Base-by-base conservation (phyloP, 2,329 filamentous ascomycete species). In the Coniochaeta ligniaria region DNA sequence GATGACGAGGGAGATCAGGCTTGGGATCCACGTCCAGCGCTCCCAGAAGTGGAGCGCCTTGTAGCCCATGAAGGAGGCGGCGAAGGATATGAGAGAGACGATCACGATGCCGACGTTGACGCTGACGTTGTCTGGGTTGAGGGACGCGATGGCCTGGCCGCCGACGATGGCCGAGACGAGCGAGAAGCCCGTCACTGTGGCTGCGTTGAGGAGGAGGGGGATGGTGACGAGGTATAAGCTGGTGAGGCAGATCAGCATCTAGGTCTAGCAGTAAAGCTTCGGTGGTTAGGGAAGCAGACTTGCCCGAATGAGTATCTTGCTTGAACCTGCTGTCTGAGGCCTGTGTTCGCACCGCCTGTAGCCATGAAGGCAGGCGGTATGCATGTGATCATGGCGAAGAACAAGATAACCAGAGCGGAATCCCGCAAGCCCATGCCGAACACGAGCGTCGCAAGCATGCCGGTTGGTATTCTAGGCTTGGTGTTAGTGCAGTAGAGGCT, bases 301-400 rank as follows among this genome's bases (percentile, higher is more conserved):
- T 67, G 81, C 75, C 82, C 83, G 66, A 84, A 87, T 0, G 80
- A 80, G 69, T 84, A 87, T 33, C 84, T 76, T n/a, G 84, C 82
- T 65, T 85, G 82, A 6, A 86, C 78, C 67, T 85, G 78, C 68
- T 86, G 83, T 20, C 84, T 75, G 74, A 86, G 76, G 16, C 83
- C 84, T 2, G 83, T 86, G 61, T 78, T 76, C 17, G 81, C 80
- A 0, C 83, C 83, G 12, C 79, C 77, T 1, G 82, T 80, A 4
- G 79, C 80, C 65, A 86, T 75, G 64, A 81, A 83, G 0, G 83
- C 83, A 1, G 83, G 79, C 0, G 82, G 80, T 6, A 82, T 69
- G 9, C 76, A 79, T n/a, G 78, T 82, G 17, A 84, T 63, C 24
- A 84, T 65, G 14, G 75, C 77, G 69, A 87, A 86, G 73, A 86